A percentile compares a stretch with the other conserved stretches of the same genome.
Conservation (phyloP, 2,329 filamentous ascomycete genomes). For the Ophiostoma pallidulum region DNA sequence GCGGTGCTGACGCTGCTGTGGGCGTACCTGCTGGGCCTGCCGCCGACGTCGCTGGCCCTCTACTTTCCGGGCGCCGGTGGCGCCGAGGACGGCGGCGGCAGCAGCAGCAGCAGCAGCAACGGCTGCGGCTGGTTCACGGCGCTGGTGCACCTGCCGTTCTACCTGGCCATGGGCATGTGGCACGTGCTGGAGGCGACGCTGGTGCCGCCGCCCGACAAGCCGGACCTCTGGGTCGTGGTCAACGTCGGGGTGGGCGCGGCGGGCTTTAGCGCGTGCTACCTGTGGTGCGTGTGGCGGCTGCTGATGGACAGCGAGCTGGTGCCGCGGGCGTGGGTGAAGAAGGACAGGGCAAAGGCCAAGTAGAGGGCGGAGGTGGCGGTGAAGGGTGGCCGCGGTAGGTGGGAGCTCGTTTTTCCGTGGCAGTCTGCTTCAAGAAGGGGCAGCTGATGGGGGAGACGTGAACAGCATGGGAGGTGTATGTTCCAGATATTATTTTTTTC, state of each 20-base stretch:
- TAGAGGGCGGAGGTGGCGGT: constrained; percentile 19
- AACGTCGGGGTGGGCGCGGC: constrained; percentile 81
- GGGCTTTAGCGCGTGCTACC: constrained; percentile 78
- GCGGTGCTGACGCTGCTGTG: constrained; percentile 75
- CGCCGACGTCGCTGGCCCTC: constrained; percentile 61
- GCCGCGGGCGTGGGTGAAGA: constrained; percentile 18
- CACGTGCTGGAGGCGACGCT: constrained; percentile 66
- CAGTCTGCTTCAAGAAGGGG: no score
- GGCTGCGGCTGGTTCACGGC: constrained; percentile 52
- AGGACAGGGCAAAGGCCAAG: constrained; percentile 31
- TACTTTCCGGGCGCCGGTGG: constrained; percentile 43
- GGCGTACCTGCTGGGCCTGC: constrained; percentile 83
- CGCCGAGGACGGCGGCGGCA: no score
- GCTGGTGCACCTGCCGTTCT: constrained; percentile 66
- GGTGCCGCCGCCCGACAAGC: constrained; percentile 62
- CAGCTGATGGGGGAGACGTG: not conserved
- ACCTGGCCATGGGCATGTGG: constrained; percentile 69
- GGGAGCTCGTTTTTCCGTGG: no score
- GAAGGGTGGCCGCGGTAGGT: no score
- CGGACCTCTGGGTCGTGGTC: constrained; percentile 87
- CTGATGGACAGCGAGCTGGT: constrained; percentile 49
- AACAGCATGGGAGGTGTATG: no score
- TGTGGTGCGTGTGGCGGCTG: constrained; percentile 77
- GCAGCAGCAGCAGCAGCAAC: no score
- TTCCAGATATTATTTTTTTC: constrained; percentile 5